Evolutionary conservation across 2,329 filamentous ascomycete genomes (phyloP), one percentile per base, ranked within the genome.

Genomic region (Penicillium carneum): DNA sequence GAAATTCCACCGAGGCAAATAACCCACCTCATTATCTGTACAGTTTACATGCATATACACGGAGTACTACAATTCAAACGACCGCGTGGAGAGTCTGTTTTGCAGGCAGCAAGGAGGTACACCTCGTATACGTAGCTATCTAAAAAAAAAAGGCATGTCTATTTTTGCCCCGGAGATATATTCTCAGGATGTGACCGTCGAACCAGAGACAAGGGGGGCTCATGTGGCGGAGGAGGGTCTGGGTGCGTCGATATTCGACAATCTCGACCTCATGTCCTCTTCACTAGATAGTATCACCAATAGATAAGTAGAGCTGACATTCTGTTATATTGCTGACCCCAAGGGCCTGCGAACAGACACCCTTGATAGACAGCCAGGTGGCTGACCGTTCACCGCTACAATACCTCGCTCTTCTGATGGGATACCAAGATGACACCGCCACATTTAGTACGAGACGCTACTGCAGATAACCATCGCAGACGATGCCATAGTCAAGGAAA

Each of bases 321-420:
- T 18, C 18, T 41, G n/a, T 18, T 38, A 39, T 39, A 36, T 51
- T 51, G 20, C 46, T 34, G n/a, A 36, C 16, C 41, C 41, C 20
- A 6, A 29, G 42, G 20, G n/a, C 16, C 33, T 42, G 33, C 47
- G 48, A 59, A 34, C 23, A 41, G 41, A 47, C 33, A 26, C 23
- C 55, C 34, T 26, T 46, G 39, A 45, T 43, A 20, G 16, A 26
- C 31, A 36, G 59, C 29, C 59, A 63, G 34, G 23, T 62, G 62
- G 63, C 56, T 49, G 47, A 53, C 20, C 49, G 49, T 62, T 69
- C 68, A 70, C 68, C 68, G 68, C 68, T 69, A 70, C 65, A 67
- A 63, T 50, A 38, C 18, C 16, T 12, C 16, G 18, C 41, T 36
- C 10, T 23, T 34, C 55, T 18, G 34, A 52, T 33, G 42, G 43